These are phyloP conservation scores for Ceratobasidium sp. DNA, from an alignment of 1,284 basidiomycete species.

Conservation along the genomic window DNA sequence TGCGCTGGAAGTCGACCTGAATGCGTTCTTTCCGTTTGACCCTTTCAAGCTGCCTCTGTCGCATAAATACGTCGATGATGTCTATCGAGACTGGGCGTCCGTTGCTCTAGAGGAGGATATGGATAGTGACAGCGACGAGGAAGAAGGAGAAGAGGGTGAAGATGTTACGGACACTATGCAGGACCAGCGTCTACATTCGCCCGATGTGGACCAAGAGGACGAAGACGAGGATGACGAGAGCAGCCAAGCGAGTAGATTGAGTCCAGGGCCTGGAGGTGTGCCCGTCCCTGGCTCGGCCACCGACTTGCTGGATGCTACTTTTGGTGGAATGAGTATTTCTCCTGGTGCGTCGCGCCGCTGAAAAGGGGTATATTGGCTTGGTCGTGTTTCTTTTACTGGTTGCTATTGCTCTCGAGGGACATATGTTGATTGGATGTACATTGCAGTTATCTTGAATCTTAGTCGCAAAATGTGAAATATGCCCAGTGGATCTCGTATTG, in stretches of 20 bases:
- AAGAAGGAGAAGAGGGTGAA: too few relatives aligned
- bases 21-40: conserved; percentile 98
- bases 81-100: conserved; percentile 82
- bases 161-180: conserved; percentile 49
- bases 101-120: conserved; percentile 81
- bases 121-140: conserved; percentile 72
- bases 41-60: conserved; percentile 91
- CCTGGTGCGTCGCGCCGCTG: conserved; percentile 25
- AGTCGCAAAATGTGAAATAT: background rate
- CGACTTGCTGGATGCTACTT: conserved; percentile 59
- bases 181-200: conserved; percentile 7
- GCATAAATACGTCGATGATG: conserved; percentile 72
- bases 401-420: conserved; percentile 1
- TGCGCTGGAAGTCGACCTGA: conserved; percentile 70
- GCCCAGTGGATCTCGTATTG: background rate
- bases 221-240: conserved; percentile 21
- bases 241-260: conserved; percentile 60
- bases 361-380: background rate
- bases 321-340: conserved; percentile 83
- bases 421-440: conserved; percentile 29
- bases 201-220: conserved; percentile 20
- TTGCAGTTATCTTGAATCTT: conserved; percentile 29
- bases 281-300: conserved; percentile 34
- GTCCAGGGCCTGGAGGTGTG: conserved; percentile 57
- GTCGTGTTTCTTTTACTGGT: conserved; percentile 7